Base-by-base conservation (phyloP, 108 stramenopile genomes). In the Cyclotella cryptica region DNA sequence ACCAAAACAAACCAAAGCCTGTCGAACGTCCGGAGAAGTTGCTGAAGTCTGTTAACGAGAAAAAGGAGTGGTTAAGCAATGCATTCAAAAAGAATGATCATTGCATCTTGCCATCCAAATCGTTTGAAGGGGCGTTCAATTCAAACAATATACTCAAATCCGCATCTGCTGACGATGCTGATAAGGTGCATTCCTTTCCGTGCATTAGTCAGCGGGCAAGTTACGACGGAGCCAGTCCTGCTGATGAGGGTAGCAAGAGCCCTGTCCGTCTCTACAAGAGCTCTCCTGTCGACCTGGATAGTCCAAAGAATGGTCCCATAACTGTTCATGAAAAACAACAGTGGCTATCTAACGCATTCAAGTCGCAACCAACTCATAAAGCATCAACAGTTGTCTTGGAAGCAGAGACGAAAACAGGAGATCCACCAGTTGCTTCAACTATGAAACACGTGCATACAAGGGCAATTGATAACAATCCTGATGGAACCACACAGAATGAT, bases 301-400 rank as follows among this genome's bases (percentile, higher is more conserved):
- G 57, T n/a, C 72, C 64, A 11, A 69, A 70, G 10, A 53, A 63
- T 40, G 44, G 43, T 44, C 40, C 70, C 28, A 82, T 78, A 52
- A 75, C 87, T 54, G 93, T 94, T 3, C 76, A 86, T 13, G 90
- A 90, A 30, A 91, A 89, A 75, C 87, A 91, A 66, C 64, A 88
- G 60, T 87, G 87, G 90, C 77, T 94, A 29, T 64, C 88, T 22
- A 84, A 75, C 61, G 88, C 90, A 30, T 92, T 94, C 83, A 82
- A 83, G 45, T 80, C 87, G 53, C 75, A 47, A 45, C 69, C 42
- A 46, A 21, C 35, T 42, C 35, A 21, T 27, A 63, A 46, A 47
- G 26, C 41, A 66, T 28, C 14, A 1, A 26, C 14, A 66, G 14
- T 14, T 13, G 30, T 63, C 30, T 46, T 21, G 22, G 9, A 26